Evolutionary conservation across 2,329 filamentous ascomycete species (phyloP).

Genomic region (Pezicula radicicola): DNA sequence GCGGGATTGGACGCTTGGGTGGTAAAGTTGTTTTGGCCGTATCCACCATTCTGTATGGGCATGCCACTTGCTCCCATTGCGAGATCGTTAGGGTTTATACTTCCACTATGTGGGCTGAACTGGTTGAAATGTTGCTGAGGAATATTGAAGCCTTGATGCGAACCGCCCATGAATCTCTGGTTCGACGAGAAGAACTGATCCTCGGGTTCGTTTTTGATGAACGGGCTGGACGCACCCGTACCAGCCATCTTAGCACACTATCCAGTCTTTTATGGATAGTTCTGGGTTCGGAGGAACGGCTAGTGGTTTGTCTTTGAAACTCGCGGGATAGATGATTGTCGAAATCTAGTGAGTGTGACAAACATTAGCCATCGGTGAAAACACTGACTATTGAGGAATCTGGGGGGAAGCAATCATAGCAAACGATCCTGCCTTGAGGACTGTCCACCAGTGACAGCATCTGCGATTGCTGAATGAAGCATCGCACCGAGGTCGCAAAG

Average conservation of each 20-base stretch:
- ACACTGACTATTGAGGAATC: background rate
- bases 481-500: too few relatives aligned
- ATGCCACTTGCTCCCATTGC: constrained; percentile 62
- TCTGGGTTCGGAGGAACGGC: constrained; percentile 11
- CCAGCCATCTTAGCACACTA: constrained; percentile 28
- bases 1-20: constrained; percentile 51
- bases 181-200: constrained; percentile 49
- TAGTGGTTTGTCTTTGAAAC: constrained; percentile 14
- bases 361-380: constrained; percentile 22
- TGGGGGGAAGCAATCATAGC: constrained; percentile 11
- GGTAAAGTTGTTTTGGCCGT: constrained; percentile 55
- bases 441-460: too few relatives aligned
- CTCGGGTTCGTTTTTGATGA: constrained; percentile 67
- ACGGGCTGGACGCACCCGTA: constrained; percentile 44
- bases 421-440: constrained; percentile 1
- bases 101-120: constrained; percentile 39
- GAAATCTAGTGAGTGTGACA: constrained; percentile 21
- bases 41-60: constrained; percentile 40
- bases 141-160: constrained; percentile 35
- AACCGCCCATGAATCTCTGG: constrained; percentile 26
- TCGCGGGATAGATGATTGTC: constrained; percentile 11
- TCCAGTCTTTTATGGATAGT: constrained; percentile 8
- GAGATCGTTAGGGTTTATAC: constrained; percentile 83
- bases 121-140: constrained; percentile 41
- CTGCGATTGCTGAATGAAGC: background rate